Percentiles rank a stretch among this genome's conserved stretches.
Conservation (phyloP, 1,139 yeast species). For the Trichomonascaceae sp. region DNA sequence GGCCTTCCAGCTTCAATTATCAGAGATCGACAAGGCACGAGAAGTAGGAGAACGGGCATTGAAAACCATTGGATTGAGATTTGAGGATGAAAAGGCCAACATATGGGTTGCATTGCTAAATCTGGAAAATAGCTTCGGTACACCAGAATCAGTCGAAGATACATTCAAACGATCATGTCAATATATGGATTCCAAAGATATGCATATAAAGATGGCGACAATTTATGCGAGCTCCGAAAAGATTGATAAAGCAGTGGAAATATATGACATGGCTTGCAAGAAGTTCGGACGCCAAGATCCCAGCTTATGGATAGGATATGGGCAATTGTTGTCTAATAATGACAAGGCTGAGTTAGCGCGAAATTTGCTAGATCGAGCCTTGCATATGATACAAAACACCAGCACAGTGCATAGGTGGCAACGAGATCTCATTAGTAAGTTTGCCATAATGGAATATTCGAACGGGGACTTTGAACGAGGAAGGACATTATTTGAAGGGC, state of each 20-base stretch:
- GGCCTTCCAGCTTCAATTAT: conserved; percentile 93
- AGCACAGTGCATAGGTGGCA: conserved; percentile 44
- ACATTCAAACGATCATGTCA: conserved; percentile 79
- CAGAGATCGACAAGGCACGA: conserved; percentile 91
- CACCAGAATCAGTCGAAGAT: conserved; percentile 72
- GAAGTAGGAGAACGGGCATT: conserved; percentile 90
- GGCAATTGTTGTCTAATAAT: conserved; percentile 62
- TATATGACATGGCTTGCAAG: conserved; percentile 64
- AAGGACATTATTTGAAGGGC: conserved; percentile 88
- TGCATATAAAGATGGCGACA: conserved; percentile 73
- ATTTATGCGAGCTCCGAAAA: conserved; percentile 51
- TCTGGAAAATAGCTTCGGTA: conserved; percentile 90
- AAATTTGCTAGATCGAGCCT: conserved; percentile 62
- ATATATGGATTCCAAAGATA: conserved; percentile 79
- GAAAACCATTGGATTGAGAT: conserved; percentile 83
- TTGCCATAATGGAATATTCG: conserved; percentile 80
- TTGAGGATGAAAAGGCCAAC: conserved; percentile 87
- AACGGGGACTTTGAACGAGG: conserved; percentile 81
- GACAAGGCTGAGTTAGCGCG: conserved; percentile 52
- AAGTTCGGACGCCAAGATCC: conserved; percentile 64
- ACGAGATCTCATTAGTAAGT: conserved; percentile 75
- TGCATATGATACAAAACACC: conserved; percentile 59
- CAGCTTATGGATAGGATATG: conserved; percentile 73
- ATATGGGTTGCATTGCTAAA: conserved; percentile 94
- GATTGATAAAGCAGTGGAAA: conserved; percentile 58